Base-by-base conservation (phyloP, 2,329 filamentous ascomycete genomes). In the Xylaria sp. region DNA sequence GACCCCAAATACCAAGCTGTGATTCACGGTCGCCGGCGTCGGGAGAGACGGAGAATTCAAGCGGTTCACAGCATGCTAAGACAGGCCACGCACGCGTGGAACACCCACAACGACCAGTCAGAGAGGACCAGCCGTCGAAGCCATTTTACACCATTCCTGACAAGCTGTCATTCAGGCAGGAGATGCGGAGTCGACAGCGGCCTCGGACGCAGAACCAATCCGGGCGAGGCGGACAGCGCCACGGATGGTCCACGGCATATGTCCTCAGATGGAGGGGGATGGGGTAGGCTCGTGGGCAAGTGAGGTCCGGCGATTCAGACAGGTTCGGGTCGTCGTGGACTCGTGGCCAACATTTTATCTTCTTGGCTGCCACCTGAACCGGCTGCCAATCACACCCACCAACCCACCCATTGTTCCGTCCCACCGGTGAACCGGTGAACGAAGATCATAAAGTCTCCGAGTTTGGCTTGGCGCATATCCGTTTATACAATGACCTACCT, bases 311-410 rank as follows among this genome's bases (percentile, higher is more conserved):
- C 29, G 21, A 10, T 57, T 23, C 29, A 60, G 50, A 21, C 18
- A 65, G 29, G 50, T n/a, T 54, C 55, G 59, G 51, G 51, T 42
- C 9, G 40, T 44, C 16, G 40, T 44, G 25, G 58, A 51, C 29
- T 48, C 35, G 40, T 44, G 4, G 18, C 58, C 60, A 60, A 51
- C 18, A 21, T 63, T 25, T 50, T 66, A 51, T 23, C 57, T n/a
- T 63, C 35, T 50, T 66, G 58, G 29, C 57, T 25, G 40, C 51
- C 29, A 57, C 35, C 32, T 65, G 25, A 27, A 35, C 51, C 37
- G 47, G 50, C 40, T 58, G 29, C 64, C 58, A 66, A 66, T 66
- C 58, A 62, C n/a, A 35, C 16, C 64, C 37, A 42, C 10, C 51
- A 35, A 9, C 29, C n/a, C 6, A 18, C n/a, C 53, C 40, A 48